Evolutionary conservation across 177 flowering plant genomes (phyloP).

Genomic region (Vitis hybrid): DNA sequence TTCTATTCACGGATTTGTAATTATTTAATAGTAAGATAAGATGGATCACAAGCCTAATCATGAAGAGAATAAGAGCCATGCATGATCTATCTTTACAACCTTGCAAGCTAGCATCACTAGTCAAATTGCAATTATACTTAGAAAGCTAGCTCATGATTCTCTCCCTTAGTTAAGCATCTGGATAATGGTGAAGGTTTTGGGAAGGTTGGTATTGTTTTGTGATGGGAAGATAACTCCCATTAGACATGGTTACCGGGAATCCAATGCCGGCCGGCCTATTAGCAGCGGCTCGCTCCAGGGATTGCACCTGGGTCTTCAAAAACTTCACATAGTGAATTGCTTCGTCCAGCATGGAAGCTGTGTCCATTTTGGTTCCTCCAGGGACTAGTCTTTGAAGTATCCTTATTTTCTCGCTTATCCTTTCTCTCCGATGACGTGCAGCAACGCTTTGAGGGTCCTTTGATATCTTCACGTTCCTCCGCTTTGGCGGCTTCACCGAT

Average conservation of each 20-base stretch:
- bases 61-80: background rate
- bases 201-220: constrained; percentile 25
- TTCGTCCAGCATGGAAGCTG: constrained; percentile 93
- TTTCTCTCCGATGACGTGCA: constrained; percentile 77
- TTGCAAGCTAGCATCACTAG: constrained; percentile 7
- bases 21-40: background rate
- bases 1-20: constrained; percentile 1
- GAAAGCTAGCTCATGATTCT: background rate
- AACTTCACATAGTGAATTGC: constrained; percentile 89
- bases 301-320: constrained; percentile 76
- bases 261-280: constrained; percentile 39
- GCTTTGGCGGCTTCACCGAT: constrained; percentile 79
- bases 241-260: constrained; percentile 39
- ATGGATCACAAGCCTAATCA: background rate
- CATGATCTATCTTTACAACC: constrained; percentile 13
- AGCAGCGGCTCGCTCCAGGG: constrained; percentile 56
- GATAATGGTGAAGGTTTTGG: constrained; percentile 26
- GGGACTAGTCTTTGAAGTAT: constrained; percentile 87
- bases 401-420: constrained; percentile 84
- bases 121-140: constrained; percentile 3
- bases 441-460: constrained; percentile 92
- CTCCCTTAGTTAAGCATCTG: constrained; percentile 26
- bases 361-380: constrained; percentile 94
- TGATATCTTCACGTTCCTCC: constrained; percentile 86
- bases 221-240: constrained; percentile 14